A percentile compares a stretch with the other conserved stretches of the same genome.
Conservation (phyloP, 2,329 filamentous ascomycete species). For the Amauroascus verrucosus region DNA sequence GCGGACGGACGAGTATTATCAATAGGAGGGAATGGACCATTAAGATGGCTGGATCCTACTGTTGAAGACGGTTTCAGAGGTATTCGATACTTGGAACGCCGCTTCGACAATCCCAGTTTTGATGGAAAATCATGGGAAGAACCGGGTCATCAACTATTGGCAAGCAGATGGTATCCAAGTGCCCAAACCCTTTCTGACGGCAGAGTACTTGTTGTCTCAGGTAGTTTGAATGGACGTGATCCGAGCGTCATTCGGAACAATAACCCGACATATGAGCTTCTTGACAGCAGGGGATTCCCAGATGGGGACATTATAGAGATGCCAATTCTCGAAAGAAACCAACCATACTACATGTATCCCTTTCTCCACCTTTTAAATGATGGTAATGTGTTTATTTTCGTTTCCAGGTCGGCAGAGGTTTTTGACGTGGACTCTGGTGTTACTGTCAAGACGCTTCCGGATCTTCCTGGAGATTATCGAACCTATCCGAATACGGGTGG, state of each 20-base stretch:
- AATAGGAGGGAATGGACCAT: slow-evolving; percentile 49
- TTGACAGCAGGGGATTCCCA: slow-evolving; percentile 41
- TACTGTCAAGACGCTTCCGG: slow-evolving; percentile 40
- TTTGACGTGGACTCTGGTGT: slow-evolving; percentile 43
- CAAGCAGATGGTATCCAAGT: slow-evolving; percentile 51
- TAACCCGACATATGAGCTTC: slow-evolving; percentile 53
- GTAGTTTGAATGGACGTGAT: slow-evolving; percentile 49
- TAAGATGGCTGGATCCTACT: slow-evolving; percentile 47
- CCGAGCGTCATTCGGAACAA: slow-evolving; percentile 47
- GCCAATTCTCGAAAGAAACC: slow-evolving; percentile 47
- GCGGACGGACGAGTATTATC: slow-evolving; percentile 47
- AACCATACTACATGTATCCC: slow-evolving; percentile 57
- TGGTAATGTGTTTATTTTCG: slow-evolving; percentile 48
- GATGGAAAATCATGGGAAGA: slow-evolving; percentile 46
- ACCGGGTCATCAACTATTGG: slow-evolving; percentile 45
- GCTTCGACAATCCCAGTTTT: slow-evolving; percentile 34
- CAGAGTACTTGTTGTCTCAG: slow-evolving; percentile 50
- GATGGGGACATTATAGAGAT: slow-evolving; percentile 41
- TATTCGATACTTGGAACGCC: slow-evolving; percentile 46
- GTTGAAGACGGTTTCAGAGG: slow-evolving; percentile 50
- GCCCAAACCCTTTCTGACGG: slow-evolving; percentile 50
- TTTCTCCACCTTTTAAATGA: slow-evolving; percentile 50
- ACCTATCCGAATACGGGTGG: slow-evolving; percentile 53
- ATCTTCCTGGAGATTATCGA: slow-evolving; percentile 47
- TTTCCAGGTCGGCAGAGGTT: slow-evolving; percentile 46